Conservation (phyloP, 2,329 filamentous ascomycete genomes). For the Calcarisporium arbuscula region DNA sequence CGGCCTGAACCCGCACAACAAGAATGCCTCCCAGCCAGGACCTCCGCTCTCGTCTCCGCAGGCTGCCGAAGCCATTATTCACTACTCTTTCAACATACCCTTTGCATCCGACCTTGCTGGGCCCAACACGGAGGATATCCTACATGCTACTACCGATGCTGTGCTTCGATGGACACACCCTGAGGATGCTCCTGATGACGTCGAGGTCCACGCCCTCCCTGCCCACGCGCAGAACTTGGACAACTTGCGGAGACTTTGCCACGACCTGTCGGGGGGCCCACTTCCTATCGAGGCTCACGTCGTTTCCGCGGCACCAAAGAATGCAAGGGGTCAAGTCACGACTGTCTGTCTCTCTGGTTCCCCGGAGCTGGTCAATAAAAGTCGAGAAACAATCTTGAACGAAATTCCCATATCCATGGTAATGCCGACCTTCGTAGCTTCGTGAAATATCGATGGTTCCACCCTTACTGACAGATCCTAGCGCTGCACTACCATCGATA, state of each 20-base stretch:
- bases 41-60: conserved; percentile 61
- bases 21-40: conserved; percentile 44
- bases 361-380: conserved; percentile 81
- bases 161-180: conserved; percentile 91
- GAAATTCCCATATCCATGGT: conserved; percentile 90
- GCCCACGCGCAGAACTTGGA: conserved; percentile 84
- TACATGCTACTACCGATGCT: conserved; percentile 84
- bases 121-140: conserved; percentile 88
- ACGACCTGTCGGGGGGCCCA: conserved; percentile 65
- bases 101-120: conserved; percentile 89
- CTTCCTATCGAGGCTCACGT: conserved; percentile 78
- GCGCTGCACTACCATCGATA: conserved; percentile 89
- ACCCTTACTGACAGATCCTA: conserved; percentile 29
- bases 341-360: conserved; percentile 89
- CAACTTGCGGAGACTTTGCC: conserved; percentile 71
- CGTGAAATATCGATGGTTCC: conserved; percentile 4
- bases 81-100: conserved; percentile 95
- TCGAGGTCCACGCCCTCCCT: conserved; percentile 83
- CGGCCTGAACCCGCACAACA: conserved; percentile 50
- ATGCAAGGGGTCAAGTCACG: conserved; percentile 62
- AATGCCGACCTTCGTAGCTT: conserved; percentile 31
- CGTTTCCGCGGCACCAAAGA: conserved; percentile 73
- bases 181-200: conserved; percentile 75
- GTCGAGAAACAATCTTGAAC: conserved; percentile 82
- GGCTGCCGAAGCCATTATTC: conserved; percentile 70